A percentile compares a stretch with the other conserved stretches of the same genome.
Evolutionary conservation across 805 yeast species (phyloP).

Genomic region (Nakazawaea anatomiae): DNA sequence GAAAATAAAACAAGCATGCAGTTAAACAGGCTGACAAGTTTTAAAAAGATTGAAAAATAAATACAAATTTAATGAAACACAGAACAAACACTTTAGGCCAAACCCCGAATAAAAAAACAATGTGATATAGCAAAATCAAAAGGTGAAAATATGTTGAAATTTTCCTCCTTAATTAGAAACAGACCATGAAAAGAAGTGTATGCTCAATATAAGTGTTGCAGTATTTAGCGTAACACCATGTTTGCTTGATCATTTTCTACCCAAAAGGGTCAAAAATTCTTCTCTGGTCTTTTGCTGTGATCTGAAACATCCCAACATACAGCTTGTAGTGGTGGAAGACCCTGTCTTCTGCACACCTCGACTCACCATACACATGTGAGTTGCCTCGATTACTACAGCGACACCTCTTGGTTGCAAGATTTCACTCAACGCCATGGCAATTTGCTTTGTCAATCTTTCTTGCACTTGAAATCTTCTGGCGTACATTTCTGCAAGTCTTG

Average conservation of each 20-base stretch:
- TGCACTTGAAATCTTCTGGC: slow-evolving; percentile 96
- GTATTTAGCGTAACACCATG: no score
- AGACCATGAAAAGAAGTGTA: no score
- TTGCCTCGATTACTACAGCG: slow-evolving; percentile 96
- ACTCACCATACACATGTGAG: slow-evolving; percentile 99
- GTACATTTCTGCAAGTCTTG: slow-evolving; percentile 95
- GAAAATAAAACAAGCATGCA: neutral
- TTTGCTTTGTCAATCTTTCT: slow-evolving; percentile 93
- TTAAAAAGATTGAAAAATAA: neutral
- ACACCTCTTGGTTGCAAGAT: slow-evolving; percentile 93
- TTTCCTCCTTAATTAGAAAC: neutral
- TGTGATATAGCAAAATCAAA: neutral
- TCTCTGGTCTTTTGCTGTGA: slow-evolving; percentile 93
- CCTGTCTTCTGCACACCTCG: slow-evolving; percentile 97
- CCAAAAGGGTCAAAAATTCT: slow-evolving; percentile 81
- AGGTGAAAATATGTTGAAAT: slow-evolving; percentile 8
- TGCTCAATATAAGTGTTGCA: no score
- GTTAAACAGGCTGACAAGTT: neutral
- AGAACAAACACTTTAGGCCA: neutral
- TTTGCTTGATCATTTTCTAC: slow-evolving; percentile 36
- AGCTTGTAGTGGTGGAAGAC: slow-evolving; percentile 86
- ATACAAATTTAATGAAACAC: neutral
- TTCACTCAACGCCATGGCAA: slow-evolving; percentile 92
- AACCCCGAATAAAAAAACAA: neutral
- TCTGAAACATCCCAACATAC: slow-evolving; percentile 96